A percentile compares a stretch with the other conserved stretches of the same genome.
Conservation (phyloP, 768 basidiomycete genomes). For the Holtermannia corniformis region DNA sequence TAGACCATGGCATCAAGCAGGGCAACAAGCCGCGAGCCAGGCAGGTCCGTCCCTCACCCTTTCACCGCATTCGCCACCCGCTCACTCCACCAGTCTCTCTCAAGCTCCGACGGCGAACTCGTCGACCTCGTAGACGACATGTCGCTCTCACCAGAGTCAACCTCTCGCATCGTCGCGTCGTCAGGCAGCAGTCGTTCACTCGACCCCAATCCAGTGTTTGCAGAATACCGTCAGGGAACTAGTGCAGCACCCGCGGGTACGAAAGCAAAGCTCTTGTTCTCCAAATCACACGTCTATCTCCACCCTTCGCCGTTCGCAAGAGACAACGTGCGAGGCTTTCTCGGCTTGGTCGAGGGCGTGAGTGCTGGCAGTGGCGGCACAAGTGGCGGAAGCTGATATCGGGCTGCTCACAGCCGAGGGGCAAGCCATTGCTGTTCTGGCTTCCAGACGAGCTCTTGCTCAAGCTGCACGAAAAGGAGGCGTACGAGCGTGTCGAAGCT, state of each 20-base stretch:
- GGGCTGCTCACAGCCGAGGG: constrained; percentile 33
- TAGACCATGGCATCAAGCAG: background rate
- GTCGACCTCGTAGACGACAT: background rate
- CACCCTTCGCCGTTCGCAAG: constrained; percentile 84
- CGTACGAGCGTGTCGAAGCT: constrained; percentile 77
- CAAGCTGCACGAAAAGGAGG: constrained; percentile 72
- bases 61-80: background rate
- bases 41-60: background rate
- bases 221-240: too few species aligned
- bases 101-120: background rate
- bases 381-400: constrained; percentile 2
- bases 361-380: constrained; percentile 22
- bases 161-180: background rate
- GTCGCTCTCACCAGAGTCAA: background rate
- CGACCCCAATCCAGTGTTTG: too few species aligned
- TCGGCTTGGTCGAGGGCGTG: constrained; percentile 72
- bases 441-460: constrained; percentile 78
- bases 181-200: background rate
- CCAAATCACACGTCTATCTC: constrained; percentile 89
- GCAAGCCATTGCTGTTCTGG: constrained; percentile 79
- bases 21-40: too few species aligned
- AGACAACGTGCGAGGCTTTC: constrained; percentile 91
- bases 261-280: constrained; percentile 56
- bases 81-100: background rate
- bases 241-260: constrained; percentile 3